Evolutionary conservation across 345 rosid species (phyloP).

Genomic region (Melaleuca alternifolia): DNA sequence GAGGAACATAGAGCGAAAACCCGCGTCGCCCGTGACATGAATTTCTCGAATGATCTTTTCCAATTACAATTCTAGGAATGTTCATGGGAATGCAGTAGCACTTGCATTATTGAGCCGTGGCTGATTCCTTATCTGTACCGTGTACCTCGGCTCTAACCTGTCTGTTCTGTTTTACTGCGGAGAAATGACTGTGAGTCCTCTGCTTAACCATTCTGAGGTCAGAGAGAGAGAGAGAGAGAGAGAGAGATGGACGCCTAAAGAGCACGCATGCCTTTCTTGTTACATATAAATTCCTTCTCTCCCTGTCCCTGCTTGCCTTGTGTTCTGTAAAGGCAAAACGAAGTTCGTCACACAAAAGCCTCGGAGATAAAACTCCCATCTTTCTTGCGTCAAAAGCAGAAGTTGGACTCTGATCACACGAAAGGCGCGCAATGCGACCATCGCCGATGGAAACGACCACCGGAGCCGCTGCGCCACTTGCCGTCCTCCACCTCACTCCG

Average conservation of each 20-base stretch:
- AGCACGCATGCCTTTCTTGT: not conserved
- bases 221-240: not conserved
- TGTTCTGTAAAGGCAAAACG: not conserved
- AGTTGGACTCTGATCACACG: not conserved
- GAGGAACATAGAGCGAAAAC: not conserved
- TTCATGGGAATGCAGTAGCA: not conserved
- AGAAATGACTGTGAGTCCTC: not conserved
- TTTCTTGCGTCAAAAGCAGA: not conserved
- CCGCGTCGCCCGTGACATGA: not conserved
- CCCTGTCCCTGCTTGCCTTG: not conserved
- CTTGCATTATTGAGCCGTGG: not conserved
- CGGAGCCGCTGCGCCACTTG: not conserved
- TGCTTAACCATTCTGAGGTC: not conserved
- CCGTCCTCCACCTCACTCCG: slow-evolving; percentile 1
- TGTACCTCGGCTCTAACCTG: not conserved
- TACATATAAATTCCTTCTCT: not conserved
- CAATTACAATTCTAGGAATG: not conserved
- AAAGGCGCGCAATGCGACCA: not conserved
- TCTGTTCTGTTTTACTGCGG: not conserved
- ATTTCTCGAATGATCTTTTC: not conserved
- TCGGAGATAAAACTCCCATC: not conserved
- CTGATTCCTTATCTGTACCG: not conserved
- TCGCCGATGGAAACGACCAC: not conserved
- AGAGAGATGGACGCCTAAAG: not conserved
- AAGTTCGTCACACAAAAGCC: not conserved